Conservation (phyloP, 345 rosid species). For the Camelina hispida region DNA sequence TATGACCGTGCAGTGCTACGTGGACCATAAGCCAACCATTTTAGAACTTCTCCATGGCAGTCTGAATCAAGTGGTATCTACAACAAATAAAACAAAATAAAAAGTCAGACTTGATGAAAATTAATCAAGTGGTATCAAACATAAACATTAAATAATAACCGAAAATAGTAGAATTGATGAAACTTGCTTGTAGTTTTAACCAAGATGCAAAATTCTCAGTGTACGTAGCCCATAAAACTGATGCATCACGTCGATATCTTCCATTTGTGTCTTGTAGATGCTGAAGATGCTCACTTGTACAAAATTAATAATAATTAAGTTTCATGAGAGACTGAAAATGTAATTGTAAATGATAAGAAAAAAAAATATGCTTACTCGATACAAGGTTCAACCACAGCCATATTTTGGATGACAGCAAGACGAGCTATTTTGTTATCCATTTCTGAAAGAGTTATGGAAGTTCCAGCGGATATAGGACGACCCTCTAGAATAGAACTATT, state of each 20-base stretch:
- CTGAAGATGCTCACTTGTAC: neutral
- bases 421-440: neutral
- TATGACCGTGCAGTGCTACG: neutral
- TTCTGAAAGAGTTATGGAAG: neutral
- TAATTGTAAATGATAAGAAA: no score
- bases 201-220: neutral
- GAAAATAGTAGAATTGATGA: no score
- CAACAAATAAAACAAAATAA: no score
- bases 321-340: no score
- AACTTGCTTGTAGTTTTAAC: no score
- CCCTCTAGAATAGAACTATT: neutral
- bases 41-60: neutral
- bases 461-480: neutral
- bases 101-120: neutral
- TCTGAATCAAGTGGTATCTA: neutral
- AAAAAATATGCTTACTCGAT: neutral
- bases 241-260: neutral
- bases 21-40: neutral
- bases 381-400: neutral
- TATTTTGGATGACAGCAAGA: neutral
- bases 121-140: no score
- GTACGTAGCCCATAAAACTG: neutral
- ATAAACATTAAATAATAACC: fast-evolving
- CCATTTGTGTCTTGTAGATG: neutral
- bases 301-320: neutral